phyloP scores from a whole-genome alignment of 495 filamentous ascomycete species.

The Ramalina intermedia region DNA sequence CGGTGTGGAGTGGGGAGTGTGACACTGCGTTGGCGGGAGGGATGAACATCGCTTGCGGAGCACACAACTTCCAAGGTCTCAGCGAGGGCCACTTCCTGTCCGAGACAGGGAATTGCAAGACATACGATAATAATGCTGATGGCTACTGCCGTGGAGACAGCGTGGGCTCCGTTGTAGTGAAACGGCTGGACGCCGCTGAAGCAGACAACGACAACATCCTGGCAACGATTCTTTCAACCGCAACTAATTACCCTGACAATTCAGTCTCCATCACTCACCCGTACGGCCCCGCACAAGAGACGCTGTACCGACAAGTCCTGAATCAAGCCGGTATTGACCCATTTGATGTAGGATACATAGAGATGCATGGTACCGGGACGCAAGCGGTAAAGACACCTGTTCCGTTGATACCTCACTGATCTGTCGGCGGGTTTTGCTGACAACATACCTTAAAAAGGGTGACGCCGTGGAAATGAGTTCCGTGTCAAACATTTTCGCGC shows the following conservation, averaged over 20 bases:
- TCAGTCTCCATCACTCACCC: conserved; percentile 26
- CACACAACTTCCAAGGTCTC: conserved; percentile 21
- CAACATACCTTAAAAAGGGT: conserved; percentile 7
- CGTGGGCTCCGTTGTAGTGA: conserved; percentile 21
- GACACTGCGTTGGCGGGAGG: conserved; percentile 29
- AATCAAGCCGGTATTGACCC: conserved; percentile 10
- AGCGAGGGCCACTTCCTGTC: conserved; percentile 24
- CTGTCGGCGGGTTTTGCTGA: background rate
- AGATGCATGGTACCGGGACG: conserved; percentile 30
- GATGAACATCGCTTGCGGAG: conserved; percentile 23
- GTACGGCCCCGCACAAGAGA: conserved; percentile 15
- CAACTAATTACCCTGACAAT: conserved; percentile 22
- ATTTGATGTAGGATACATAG: conserved; percentile 19
- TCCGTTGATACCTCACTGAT: conserved; percentile 20
- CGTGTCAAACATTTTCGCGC: conserved; percentile 12
- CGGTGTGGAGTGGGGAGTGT: conserved; percentile 22
- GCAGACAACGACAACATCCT: conserved; percentile 21
- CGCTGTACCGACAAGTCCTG: conserved; percentile 13
- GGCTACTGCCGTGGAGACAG: conserved; percentile 26
- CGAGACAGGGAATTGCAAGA: conserved; percentile 27
- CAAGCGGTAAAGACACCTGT: conserved; percentile 16
- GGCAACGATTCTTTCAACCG: conserved; percentile 17
- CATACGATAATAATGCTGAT: conserved; percentile 25
- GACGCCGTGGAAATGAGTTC: conserved; percentile 23
- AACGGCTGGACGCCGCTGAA: conserved; percentile 21